These are phyloP conservation scores for Penicillium olsonii DNA, from an alignment of 2,329 filamentous ascomycete species.

Conservation along the genomic window DNA sequence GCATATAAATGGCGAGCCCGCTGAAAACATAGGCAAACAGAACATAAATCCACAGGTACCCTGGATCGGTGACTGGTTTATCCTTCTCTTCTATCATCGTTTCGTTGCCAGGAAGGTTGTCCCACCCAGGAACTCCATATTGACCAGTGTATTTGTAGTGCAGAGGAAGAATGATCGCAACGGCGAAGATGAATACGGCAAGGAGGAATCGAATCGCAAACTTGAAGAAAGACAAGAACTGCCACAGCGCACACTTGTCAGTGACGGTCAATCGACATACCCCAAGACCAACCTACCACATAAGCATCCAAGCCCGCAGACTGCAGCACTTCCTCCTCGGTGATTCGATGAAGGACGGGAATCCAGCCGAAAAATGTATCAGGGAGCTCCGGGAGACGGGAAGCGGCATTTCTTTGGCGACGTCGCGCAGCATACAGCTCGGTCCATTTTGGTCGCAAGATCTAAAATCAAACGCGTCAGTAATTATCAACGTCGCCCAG, in stretches of 20 bases:
- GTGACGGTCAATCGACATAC: background rate
- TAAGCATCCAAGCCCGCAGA: conserved; percentile 94
- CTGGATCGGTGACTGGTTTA: conserved; percentile 36
- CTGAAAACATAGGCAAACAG: conserved; percentile 95
- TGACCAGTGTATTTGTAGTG: conserved; percentile 67
- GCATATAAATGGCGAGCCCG: conserved; percentile 74
- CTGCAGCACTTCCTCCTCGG: conserved; percentile 83
- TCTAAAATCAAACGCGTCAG: conserved; percentile 48
- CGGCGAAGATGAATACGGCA: conserved; percentile 77
- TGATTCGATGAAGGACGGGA: conserved; percentile 77
- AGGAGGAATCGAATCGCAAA: conserved; percentile 85
- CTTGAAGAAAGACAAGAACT: conserved; percentile 93
- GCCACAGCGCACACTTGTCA: conserved; percentile 4
- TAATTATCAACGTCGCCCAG: background rate
- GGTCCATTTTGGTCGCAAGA: conserved; percentile 88
- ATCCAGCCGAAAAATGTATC: conserved; percentile 93
- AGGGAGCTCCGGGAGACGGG: conserved; percentile 73
- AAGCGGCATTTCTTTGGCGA: conserved; percentile 67
- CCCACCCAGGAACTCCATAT: conserved; percentile 41
- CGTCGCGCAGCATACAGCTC: conserved; percentile 87
- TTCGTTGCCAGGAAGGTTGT: conserved; percentile 26
- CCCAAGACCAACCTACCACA: conserved; percentile 60
- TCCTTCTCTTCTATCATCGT: conserved; percentile 31
- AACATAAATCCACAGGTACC: conserved; percentile 88
- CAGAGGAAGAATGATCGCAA: conserved; percentile 79